These are phyloP conservation scores for Penicillium concentricum DNA, from an alignment of 2,329 filamentous ascomycete genomes.

Conservation along the genomic window DNA sequence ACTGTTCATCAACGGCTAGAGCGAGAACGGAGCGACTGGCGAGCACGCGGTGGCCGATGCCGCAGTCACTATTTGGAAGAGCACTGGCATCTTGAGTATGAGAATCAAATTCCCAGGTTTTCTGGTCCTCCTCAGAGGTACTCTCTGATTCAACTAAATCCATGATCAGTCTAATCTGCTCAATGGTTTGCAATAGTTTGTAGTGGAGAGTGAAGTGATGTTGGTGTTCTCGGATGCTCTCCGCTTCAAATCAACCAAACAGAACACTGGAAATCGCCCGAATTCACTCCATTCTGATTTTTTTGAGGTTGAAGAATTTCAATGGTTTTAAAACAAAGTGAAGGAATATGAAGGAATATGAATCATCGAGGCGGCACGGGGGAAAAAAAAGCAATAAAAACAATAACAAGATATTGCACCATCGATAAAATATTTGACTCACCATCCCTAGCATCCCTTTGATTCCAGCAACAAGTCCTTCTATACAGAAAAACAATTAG, in stretches of 20 bases:
- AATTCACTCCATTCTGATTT: constrained; percentile 1
- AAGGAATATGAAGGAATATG: constrained; percentile 8
- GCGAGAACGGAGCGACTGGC: constrained; percentile 58
- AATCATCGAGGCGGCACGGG: constrained; percentile 27
- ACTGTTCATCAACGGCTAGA: constrained; percentile 74
- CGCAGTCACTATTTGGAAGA: constrained; percentile 33
- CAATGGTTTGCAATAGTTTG: background rate
- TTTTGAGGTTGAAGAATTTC: background rate
- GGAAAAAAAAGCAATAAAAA: constrained; percentile 8
- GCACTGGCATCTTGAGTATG: constrained; percentile 22
- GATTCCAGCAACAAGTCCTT: constrained; percentile 17
- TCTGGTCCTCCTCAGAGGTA: constrained; percentile 38
- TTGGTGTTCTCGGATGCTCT: constrained; percentile 10
- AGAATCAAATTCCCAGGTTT: constrained; percentile 33
- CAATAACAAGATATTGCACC: constrained; percentile 19
- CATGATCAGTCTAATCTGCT: constrained; percentile 22
- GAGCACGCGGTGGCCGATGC: constrained; percentile 44
- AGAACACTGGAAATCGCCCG: background rate
- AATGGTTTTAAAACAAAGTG: background rate
- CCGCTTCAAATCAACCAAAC: constrained; percentile 7
- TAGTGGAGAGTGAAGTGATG: constrained; percentile 20
- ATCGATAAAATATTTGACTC: constrained; percentile 25
- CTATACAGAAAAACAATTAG: constrained; percentile 3
- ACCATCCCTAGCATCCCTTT: constrained; percentile 26
- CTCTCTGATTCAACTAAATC: constrained; percentile 38